A percentile compares a stretch with the other conserved stretches of the same genome.
Conservation (phyloP, 2,329 filamentous ascomycete genomes). For the Tolypocladium ovalisporum region DNA sequence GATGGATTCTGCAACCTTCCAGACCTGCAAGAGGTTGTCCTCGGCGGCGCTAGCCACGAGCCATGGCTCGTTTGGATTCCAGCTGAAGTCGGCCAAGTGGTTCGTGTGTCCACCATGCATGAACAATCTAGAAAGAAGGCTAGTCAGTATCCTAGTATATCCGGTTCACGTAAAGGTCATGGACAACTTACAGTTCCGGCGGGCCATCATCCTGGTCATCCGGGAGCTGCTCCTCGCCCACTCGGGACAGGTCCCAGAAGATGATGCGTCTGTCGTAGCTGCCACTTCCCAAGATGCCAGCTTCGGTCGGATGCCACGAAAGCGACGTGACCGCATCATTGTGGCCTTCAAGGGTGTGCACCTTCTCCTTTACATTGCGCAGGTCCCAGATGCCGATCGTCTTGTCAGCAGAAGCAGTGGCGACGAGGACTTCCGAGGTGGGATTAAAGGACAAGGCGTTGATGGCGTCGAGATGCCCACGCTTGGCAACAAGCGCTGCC, state of each 20-base stretch:
- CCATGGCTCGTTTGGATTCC: slow-evolving; percentile 97
- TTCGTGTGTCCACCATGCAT: slow-evolving; percentile 99
- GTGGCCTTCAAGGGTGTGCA: slow-evolving; percentile 85
- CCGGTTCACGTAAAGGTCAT: background rate
- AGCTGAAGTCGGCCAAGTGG: slow-evolving; percentile 91
- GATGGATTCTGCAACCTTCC: slow-evolving; percentile 76
- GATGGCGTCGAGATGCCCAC: slow-evolving; percentile 83
- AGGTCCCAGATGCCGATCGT: slow-evolving; percentile 94
- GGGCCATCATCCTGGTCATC: slow-evolving; percentile 93
- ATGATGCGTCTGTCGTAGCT: slow-evolving; percentile 89
- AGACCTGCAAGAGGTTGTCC: slow-evolving; percentile 93
- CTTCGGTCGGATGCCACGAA: slow-evolving; percentile 88
- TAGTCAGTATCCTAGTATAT: slow-evolving; percentile 9
- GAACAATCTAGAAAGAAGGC: slow-evolving; percentile 53
- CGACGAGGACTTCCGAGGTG: slow-evolving; percentile 77
- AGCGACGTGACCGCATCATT: slow-evolving; percentile 83
- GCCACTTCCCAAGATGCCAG: slow-evolving; percentile 77
- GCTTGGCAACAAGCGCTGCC: slow-evolving; percentile 56
- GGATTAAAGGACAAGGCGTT: slow-evolving; percentile 96
- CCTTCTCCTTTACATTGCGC: slow-evolving; percentile 77
- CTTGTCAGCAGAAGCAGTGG: slow-evolving; percentile 90
- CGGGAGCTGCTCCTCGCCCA: slow-evolving; percentile 87
- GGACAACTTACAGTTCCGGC: slow-evolving; percentile 68
- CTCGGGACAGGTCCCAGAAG: slow-evolving; percentile 89
- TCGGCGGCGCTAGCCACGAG: slow-evolving; percentile 91